Percentiles rank a stretch among this genome's conserved stretches.
These are phyloP conservation scores for Lachancea mirantina DNA, from an alignment of 805 yeast genomes.

Conservation along the genomic window DNA sequence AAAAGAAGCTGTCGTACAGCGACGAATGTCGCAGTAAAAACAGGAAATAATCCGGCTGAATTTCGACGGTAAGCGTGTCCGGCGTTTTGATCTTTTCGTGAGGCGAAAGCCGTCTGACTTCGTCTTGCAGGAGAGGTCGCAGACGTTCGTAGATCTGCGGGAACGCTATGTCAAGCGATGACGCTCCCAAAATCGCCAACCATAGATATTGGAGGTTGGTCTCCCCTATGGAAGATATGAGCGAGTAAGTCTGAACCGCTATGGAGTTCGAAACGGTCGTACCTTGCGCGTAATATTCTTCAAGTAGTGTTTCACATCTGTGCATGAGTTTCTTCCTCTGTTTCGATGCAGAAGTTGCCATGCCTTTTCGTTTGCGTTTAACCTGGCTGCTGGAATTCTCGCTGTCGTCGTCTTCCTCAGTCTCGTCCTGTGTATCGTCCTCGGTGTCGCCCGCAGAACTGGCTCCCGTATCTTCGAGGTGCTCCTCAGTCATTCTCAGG, in stretches of 20 bases:
- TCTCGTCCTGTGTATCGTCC: constrained; percentile 31
- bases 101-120: constrained; percentile 63
- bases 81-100: constrained; percentile 33
- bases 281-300: constrained; percentile 78
- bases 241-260: constrained; percentile 72
- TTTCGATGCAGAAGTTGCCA: too few relatives aligned
- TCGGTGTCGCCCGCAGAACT: constrained; percentile 28
- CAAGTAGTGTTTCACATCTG: constrained; percentile 49
- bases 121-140: constrained; percentile 72
- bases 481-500: constrained; percentile 36
- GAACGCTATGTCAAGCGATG: constrained; percentile 65
- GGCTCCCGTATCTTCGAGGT: constrained; percentile 24
- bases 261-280: constrained; percentile 67
- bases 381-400: too few relatives aligned
- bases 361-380: too few relatives aligned
- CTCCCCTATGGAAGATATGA: constrained; percentile 77
- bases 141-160: constrained; percentile 69
- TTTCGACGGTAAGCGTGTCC: constrained; percentile 42
- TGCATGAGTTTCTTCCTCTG: constrained; percentile 38
- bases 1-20: constrained; percentile 80
- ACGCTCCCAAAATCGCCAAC: constrained; percentile 84
- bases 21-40: constrained; percentile 91
- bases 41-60: constrained; percentile 79
- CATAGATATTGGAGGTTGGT: constrained; percentile 63
- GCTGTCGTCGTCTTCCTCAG: constrained; percentile 30